phyloP scores from a whole-genome alignment of 139 green algal genomes.

The Picochlorum sp. region DNA sequence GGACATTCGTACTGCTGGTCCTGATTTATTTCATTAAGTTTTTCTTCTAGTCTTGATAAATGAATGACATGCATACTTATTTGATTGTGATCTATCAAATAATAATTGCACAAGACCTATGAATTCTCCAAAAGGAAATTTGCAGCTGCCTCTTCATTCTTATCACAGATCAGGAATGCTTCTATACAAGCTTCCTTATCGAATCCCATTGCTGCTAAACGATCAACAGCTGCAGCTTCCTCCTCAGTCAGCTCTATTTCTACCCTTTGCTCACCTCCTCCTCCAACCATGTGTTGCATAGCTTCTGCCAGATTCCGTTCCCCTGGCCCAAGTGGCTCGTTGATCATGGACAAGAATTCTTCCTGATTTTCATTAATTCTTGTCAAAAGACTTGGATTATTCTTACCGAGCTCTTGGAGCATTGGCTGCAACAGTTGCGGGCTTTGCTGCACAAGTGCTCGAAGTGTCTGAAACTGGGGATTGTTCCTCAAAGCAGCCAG shows the following conservation, averaged over 20 bases:
- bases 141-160: slow-evolving; percentile 90
- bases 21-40: neutral
- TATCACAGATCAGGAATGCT: slow-evolving; percentile 93
- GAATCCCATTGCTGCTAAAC: slow-evolving; percentile 87
- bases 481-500: slow-evolving; percentile 74
- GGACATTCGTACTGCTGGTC: neutral
- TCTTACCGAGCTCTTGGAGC: slow-evolving; percentile 89
- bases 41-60: neutral
- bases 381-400: slow-evolving; percentile 80
- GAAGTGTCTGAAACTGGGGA: slow-evolving; percentile 80
- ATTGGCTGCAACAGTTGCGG: slow-evolving; percentile 90
- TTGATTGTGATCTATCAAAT: too few relatives aligned
- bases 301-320: slow-evolving; percentile 33
- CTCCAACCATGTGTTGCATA: slow-evolving; percentile 16
- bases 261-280: slow-evolving; percentile 2
- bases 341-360: slow-evolving; percentile 90
- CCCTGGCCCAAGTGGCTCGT: slow-evolving; percentile 47
- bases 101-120: neutral
- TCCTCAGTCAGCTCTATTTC: slow-evolving; percentile 63
- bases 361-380: slow-evolving; percentile 76
- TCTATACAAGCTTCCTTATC: slow-evolving; percentile 54
- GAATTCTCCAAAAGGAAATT: slow-evolving; percentile 91
- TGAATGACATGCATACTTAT: neutral
- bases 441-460: slow-evolving; percentile 79
- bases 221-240: slow-evolving; percentile 64